Base-by-base conservation (phyloP, 2,329 filamentous ascomycete species). In the Cordyceps pruinosa region DNA sequence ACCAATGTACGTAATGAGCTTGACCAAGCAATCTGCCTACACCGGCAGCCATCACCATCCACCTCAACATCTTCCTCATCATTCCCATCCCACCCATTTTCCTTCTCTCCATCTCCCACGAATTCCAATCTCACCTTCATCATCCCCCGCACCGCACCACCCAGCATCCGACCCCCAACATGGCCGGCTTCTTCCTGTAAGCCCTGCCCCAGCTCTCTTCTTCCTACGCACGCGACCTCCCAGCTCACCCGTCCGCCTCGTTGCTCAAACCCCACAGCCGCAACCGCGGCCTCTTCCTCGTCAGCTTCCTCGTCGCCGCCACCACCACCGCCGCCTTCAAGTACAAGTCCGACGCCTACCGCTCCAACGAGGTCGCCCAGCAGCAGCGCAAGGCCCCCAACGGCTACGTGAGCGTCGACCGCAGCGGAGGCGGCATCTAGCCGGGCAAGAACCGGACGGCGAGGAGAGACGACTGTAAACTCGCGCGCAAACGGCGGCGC, bases 321-420 rank as follows among this genome's bases (percentile, higher is more conserved):
- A 66, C 66, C 47, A 59, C 68, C 28, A 59, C 65, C 50, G 59
- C 60, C 15, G 65, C 64, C 52, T 66, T 69, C 61, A 66, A 61
- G 42, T 75, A 74, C 65, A 66, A 71, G 41, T 68, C 73, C 32
- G 60, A 66, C 30, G 66, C 69, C 4, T 61, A 76, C 28, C 67
- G 66, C 39, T 66, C 69, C 56, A 78, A 78, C 68, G 77, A 79
- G 62, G 58, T 67, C 32, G 72, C 71, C 39, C 75, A 77, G 68
- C 70, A 69, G 64, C 69, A 66, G 30, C 61, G 62, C 57, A 66
- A 67, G 37, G 63, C 66, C 5, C 69, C 70, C 25, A 73, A 73
- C 60, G 70, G 74, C 50, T 77, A 80, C 65, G 77, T 81, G 56
- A 76, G 72, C 57, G 78, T 81, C 57, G 78, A 81, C 56, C 73